Evolutionary conservation across 257 asterid species (phyloP), one percentile per base, ranked within the genome.

Genomic region (Salvia hispanica): DNA sequence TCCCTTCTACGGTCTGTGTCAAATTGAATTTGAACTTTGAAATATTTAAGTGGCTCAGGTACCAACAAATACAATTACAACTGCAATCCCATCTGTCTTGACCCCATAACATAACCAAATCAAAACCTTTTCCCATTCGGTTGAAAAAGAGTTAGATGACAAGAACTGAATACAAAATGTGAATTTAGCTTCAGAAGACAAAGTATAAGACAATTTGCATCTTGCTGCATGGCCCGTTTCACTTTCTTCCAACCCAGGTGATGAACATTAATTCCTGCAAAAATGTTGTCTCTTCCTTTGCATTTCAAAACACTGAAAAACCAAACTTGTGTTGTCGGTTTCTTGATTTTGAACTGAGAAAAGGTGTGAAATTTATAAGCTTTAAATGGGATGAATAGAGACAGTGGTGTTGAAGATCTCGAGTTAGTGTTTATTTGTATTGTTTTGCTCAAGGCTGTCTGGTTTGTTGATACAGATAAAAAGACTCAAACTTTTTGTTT

Each of bases 181-280:
- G 10, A 18, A 62, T 56, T 72, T 16, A 68, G 11, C 31, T 7
- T 11, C 9, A 31, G 76, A 76, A 59, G 70, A 67, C 74, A 36
- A 18, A 37, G 68, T 31, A 58, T 36, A 69, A 50, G 79, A 72
- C 76, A 64, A 47, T 55, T 55, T 43, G 70, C 56, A 39, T 60
- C 31, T 59, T 40, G 59, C 62, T 76, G 76, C 76, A 53, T 74
- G 81, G 79, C 56, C 68, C 75, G 53, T 50, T 66, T 74, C 78
- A 50, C 65, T 71, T 54, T 76, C 76, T 53, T 74, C 65, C 21
- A 16, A 60, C 68, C 64, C 77, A 70, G 79, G 81, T 78, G 74
- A 70, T 58, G 62, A 64, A 57, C 82, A 25, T 79, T n/a, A 80
- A 44, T 82, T 76, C 82, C 59, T 65, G 76, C 70, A 71, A 71